These are phyloP conservation scores for Trichosporon asahii DNA, from an alignment of 1,284 basidiomycete species.

Conservation along the genomic window DNA sequence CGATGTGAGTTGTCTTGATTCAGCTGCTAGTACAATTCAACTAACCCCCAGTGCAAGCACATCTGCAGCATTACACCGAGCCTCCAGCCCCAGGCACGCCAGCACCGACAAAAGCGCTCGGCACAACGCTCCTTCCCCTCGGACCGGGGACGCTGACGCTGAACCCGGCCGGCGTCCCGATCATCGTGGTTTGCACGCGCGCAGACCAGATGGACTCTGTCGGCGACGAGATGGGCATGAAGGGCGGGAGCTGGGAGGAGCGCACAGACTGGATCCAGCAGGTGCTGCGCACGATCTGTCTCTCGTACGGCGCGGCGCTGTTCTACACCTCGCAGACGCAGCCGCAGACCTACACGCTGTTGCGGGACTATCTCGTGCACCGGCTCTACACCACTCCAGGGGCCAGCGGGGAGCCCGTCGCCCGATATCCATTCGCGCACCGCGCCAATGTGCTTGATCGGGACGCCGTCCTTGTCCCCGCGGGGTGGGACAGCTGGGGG, in stretches of 20 bases:
- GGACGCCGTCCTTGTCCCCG: constrained; percentile 84
- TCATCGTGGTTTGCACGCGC: constrained; percentile 87
- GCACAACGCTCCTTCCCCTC: constrained; percentile 62
- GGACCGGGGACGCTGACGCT: constrained; percentile 75
- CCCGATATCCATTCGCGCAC: constrained; percentile 74
- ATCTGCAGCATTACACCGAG: constrained; percentile 84
- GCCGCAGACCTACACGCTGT: constrained; percentile 69
- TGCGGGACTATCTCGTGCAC: constrained; percentile 85
- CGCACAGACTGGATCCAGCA: constrained; percentile 94
- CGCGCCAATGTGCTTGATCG: constrained; percentile 89
- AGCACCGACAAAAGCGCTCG: neutral
- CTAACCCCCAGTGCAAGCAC: constrained; percentile 66
- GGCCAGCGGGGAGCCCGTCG: constrained; percentile 48
- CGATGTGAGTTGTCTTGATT: constrained; percentile 67
- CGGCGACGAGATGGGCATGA: constrained; percentile 60
- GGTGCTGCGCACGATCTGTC: constrained; percentile 80
- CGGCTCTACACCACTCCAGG: constrained; percentile 64
- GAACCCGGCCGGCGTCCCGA: constrained; percentile 76
- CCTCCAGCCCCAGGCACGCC: constrained; percentile 55
- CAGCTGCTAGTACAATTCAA: too few relatives aligned
- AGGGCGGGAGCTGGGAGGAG: constrained; percentile 83
- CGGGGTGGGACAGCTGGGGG: constrained; percentile 97
- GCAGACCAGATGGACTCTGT: constrained; percentile 80
- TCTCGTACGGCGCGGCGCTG: constrained; percentile 87
- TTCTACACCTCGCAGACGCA: constrained; percentile 81